Percentiles rank a stretch among this genome's conserved stretches.
phyloP scores from a whole-genome alignment of 164 flowering plant species.

The Nymphaea colorata region DNA sequence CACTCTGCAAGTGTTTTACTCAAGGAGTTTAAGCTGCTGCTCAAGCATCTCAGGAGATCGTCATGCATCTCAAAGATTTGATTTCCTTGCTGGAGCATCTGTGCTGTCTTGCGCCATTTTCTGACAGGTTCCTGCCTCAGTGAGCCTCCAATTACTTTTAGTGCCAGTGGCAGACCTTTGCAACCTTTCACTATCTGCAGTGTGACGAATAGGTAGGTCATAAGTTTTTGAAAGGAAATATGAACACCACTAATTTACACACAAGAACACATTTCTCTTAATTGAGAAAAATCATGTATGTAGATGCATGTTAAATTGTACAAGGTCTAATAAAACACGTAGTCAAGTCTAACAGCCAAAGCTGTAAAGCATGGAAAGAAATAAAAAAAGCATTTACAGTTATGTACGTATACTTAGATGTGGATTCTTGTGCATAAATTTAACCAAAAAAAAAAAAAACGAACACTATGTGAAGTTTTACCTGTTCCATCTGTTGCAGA shows the following conservation, averaged over 20 bases:
- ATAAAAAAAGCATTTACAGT: too few species aligned
- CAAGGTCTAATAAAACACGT: too few species aligned
- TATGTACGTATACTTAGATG: too few species aligned
- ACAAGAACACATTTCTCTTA: too few species aligned
- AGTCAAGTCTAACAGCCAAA: too few species aligned
- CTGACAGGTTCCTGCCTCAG: conserved; percentile 37
- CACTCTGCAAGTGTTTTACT: conserved; percentile 43
- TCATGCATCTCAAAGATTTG: conserved; percentile 31
- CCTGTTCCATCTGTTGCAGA: too few species aligned
- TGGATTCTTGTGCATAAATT: too few species aligned
- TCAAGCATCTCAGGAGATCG: conserved; percentile 53
- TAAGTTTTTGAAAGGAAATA: neutral
- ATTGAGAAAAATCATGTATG: too few species aligned
- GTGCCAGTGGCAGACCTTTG: conserved; percentile 70
- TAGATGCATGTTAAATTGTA: too few species aligned
- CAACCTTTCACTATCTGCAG: conserved; percentile 58
- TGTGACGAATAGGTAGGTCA: neutral
- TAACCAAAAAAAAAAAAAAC: too few species aligned
- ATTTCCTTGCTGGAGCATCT: conserved; percentile 22
- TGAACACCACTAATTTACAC: neutral
- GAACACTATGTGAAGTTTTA: too few species aligned
- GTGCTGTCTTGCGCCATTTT: conserved; percentile 57
- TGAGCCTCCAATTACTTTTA: conserved; percentile 82
- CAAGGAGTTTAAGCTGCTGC: conserved; percentile 35
- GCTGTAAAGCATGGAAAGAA: too few species aligned